These are phyloP conservation scores for Parachaetomium inaequale DNA, from an alignment of 495 filamentous ascomycete species.

Conservation along the genomic window DNA sequence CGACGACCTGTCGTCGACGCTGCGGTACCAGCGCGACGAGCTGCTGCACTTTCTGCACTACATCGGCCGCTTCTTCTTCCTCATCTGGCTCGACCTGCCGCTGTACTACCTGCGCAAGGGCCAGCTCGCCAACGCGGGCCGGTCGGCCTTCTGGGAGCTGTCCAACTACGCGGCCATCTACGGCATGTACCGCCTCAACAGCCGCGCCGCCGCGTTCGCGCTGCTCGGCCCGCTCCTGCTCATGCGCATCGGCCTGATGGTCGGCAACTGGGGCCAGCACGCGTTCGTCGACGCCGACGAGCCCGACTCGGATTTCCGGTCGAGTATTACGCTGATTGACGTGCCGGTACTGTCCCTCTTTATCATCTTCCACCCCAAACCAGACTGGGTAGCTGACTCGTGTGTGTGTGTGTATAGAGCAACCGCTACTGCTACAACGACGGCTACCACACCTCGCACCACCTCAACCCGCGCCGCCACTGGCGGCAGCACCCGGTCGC, in stretches of 20 bases:
- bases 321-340: neutral
- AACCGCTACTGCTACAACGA: conserved; percentile 12
- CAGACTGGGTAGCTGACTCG: neutral
- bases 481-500: conserved; percentile 7
- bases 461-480: conserved; percentile 8
- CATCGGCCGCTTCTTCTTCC: neutral
- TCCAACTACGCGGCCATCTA: conserved; percentile 5
- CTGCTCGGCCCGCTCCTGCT: neutral
- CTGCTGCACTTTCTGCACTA: conserved; percentile 4
- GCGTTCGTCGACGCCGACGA: conserved; percentile 6
- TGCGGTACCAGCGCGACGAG: conserved; percentile 2
- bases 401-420: neutral
- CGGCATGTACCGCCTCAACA: neutral
- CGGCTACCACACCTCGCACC: conserved; percentile 9
- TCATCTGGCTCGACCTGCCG: conserved; percentile 8
- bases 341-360: neutral
- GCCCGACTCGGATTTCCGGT: conserved; percentile 6
- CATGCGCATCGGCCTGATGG: conserved; percentile 6
- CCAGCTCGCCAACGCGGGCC: neutral
- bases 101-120: conserved; percentile 3
- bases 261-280: conserved; percentile 10
- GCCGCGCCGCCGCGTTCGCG: neutral
- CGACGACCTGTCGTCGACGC: conserved; percentile 7
- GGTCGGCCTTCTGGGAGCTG: conserved; percentile 1
- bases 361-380: neutral